phyloP scores from a whole-genome alignment of 371 early-diverging fungal species.

The Mortierella sp. region DNA sequence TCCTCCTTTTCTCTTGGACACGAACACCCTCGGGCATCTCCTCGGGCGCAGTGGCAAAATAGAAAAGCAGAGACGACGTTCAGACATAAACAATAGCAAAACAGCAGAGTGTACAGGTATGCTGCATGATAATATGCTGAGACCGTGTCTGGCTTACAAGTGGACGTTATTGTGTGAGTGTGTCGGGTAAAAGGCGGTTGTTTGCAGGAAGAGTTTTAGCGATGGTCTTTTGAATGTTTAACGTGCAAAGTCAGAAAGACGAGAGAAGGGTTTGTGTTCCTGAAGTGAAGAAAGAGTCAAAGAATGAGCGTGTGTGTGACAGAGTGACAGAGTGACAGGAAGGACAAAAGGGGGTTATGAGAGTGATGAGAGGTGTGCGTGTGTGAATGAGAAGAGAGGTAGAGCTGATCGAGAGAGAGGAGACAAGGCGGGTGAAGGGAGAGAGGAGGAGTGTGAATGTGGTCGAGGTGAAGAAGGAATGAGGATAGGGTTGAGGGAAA shows the following conservation, averaged over 20 bases:
- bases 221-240: not conserved
- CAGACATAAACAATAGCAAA: not conserved
- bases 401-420: not conserved
- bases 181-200: not conserved
- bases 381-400: not conserved
- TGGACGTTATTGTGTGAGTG: not conserved
- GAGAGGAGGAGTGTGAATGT: not conserved
- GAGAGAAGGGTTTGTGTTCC: not conserved
- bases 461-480: not conserved
- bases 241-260: not conserved
- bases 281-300: not conserved
- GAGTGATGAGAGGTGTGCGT: not conserved
- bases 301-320: not conserved
- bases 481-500: not conserved
- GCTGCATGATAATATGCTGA: not conserved
- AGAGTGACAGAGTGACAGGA: not conserved
- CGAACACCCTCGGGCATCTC: not conserved
- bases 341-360: not conserved
- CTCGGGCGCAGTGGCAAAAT: constrained; percentile 4
- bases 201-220: not conserved
- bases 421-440: not conserved
- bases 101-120: not conserved
- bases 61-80: not conserved
- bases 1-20: not conserved
- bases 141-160: not conserved